phyloP scores from a whole-genome alignment of 768 basidiomycete genomes.

The Hirschioporus abietinus region DNA sequence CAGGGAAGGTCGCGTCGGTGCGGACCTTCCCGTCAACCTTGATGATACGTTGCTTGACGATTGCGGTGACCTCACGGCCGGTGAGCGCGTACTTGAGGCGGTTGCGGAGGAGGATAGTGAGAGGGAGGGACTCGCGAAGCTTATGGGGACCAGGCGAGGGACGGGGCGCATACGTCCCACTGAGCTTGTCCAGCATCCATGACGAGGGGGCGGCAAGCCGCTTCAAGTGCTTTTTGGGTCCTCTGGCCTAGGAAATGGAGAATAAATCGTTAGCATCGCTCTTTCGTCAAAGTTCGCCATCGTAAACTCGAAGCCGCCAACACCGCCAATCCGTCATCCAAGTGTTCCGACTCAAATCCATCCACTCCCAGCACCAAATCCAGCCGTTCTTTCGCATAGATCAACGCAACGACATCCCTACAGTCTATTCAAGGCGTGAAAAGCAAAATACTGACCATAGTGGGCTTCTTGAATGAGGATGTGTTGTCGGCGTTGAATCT shows the following conservation, averaged over 20 bases:
- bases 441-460: background rate
- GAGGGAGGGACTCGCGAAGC: slow-evolving; percentile 95
- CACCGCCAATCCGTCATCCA: slow-evolving; percentile 1
- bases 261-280: slow-evolving; percentile 7
- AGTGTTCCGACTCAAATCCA: background rate
- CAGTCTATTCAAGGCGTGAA: background rate
- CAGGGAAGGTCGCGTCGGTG: slow-evolving; percentile 94
- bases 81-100: slow-evolving; percentile 98
- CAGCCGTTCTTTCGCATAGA: background rate
- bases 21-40: slow-evolving; percentile 99
- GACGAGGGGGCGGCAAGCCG: slow-evolving; percentile 94
- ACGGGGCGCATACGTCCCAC: slow-evolving; percentile 92
- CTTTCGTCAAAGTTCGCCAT: background rate
- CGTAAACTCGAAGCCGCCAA: background rate
- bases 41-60: slow-evolving; percentile 93
- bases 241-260: slow-evolving; percentile 63
- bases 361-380: background rate
- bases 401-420: background rate
- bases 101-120: slow-evolving; percentile 97
- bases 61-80: slow-evolving; percentile 91
- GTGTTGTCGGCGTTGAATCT: slow-evolving; percentile 4
- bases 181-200: slow-evolving; percentile 99
- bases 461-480: slow-evolving; percentile 6
- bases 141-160: slow-evolving; percentile 99
- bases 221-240: slow-evolving; percentile 99